Evolutionary conservation across 148 eudicot species (phyloP), one percentile per base, ranked within the genome.

Genomic region (Silene uniflora): DNA sequence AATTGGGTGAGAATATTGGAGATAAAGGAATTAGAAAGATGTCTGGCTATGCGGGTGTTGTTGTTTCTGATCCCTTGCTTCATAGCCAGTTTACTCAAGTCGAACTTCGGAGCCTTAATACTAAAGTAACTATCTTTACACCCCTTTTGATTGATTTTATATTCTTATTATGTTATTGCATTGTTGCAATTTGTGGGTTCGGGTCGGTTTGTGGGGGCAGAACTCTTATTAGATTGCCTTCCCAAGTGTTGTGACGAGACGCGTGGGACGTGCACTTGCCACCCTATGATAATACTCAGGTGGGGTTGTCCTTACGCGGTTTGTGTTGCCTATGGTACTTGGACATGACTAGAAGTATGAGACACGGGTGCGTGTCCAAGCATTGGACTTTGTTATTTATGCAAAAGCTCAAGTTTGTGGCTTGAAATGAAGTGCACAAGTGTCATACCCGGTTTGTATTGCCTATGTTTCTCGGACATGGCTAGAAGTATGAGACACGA

Each of bases 51-150:
- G 69, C 63, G 46, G 84, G 84, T 74, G 84, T 81, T 73, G 84
- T 81, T 74, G 84, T 77, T 29, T 81, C 83, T 54, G 84, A 81
- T 67, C 81, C 84, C 35, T 54, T 75, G 54, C 84, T 81, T 62
- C 84, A 81, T 4, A 77, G 75, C 42, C 84, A 81, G 72, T 81
- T 81, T 69, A 81, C 84, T n/a, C 84, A 81, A 76, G 84, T 81
- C 24, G 84, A 81, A 81, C 84, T 81, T 62, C 84, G 84, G 19
- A 77, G 67, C 74, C 77, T 81, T 23, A 81, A 77, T 52, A 52
- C 80, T 29, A 77, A 77, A 74, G 84, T 81, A 62, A 77, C 14
- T 61, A 62, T 9, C 54, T 82, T 10, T 63, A 27, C 7, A 35
- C 42, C 52, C 55, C 49, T 49, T 14, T 63, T 73, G 35, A n/a